These are phyloP conservation scores for Mortierella sp. DNA, from an alignment of 371 early-diverging fungal species.

Conservation along the genomic window DNA sequence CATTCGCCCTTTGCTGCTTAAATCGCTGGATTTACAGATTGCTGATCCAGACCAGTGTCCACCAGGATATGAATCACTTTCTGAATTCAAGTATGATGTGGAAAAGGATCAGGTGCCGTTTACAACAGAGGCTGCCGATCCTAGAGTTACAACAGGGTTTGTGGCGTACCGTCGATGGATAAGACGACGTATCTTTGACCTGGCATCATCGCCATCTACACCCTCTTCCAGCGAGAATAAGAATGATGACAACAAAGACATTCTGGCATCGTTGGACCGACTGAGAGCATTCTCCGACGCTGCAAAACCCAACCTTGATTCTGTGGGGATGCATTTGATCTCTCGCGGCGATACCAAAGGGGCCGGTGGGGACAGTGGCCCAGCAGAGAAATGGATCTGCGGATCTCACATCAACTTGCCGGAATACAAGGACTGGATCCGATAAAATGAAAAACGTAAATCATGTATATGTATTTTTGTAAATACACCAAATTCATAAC, in stretches of 20 bases:
- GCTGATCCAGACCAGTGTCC: background rate
- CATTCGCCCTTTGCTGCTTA: background rate
- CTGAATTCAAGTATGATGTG: background rate
- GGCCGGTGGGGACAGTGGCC: background rate
- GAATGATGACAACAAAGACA: background rate
- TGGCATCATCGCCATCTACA: background rate
- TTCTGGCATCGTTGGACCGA: background rate
- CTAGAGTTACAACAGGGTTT: background rate
- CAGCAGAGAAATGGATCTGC: background rate
- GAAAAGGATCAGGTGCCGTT: constrained; percentile 3
- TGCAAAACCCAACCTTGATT: background rate
- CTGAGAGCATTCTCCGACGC: background rate
- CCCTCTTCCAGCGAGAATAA: background rate
- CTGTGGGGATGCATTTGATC: constrained; percentile 4
- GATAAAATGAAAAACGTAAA: background rate
- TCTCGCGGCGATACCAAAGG: background rate
- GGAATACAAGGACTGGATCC: constrained; percentile 3
- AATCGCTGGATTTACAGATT: background rate
- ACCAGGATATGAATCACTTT: background rate
- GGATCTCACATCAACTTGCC: background rate
- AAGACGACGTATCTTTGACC: constrained; percentile 3
- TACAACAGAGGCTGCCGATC: background rate
- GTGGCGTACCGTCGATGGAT: constrained; percentile 3
- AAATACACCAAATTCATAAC: background rate
- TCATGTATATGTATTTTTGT: no score